Base-by-base conservation (phyloP, 164 flowering plant species). In the Tetracentron sinense region DNA sequence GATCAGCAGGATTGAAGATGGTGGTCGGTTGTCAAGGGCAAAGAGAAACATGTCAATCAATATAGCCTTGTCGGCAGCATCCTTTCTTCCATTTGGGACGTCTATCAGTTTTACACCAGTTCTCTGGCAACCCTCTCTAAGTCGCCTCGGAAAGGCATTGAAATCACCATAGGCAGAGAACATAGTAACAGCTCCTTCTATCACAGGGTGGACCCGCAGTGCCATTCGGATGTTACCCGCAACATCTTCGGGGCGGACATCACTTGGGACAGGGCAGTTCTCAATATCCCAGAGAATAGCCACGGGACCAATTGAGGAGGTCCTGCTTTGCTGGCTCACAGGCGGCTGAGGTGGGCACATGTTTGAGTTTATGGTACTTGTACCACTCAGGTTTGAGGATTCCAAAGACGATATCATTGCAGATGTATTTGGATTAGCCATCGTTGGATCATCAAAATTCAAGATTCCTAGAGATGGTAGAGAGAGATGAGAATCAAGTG, bases 71-170 rank as follows among this genome's bases (percentile, higher is more conserved):
- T 94, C 98, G 31, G 97, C 97, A 29, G 98, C 97, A 77, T 94
- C 98, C 71, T 94, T 94, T 62, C 98, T 80, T 8, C 97, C 97
- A 74, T 94, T 91, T 5, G 98, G 98, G n/a, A 94, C 98, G 75
- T 93, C 98, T 47, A 91, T 57, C 58, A 94, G 97, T 60, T 88
- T 94, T 31, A 94, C 95, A 53, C 97, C 98, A 42, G 97, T 94
- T 67, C 98, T 85, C 66, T 94, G 98, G 74, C 96, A 90, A 14
- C 97, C 97, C 69, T 94, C 98, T 63, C 98, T 82, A 27, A 94
- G 78, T 20, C 97, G 75, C 65, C 95, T 80, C 0, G 98, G 96
- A 58, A 90, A 94, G 42, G 89, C 81, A 72, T 90, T 94, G 69
- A 94, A 94, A 79, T 94, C 98, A 23, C 98, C 97, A 76, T 85